Base-by-base conservation (phyloP, 306 rosid species). In the Corylus avellana region DNA sequence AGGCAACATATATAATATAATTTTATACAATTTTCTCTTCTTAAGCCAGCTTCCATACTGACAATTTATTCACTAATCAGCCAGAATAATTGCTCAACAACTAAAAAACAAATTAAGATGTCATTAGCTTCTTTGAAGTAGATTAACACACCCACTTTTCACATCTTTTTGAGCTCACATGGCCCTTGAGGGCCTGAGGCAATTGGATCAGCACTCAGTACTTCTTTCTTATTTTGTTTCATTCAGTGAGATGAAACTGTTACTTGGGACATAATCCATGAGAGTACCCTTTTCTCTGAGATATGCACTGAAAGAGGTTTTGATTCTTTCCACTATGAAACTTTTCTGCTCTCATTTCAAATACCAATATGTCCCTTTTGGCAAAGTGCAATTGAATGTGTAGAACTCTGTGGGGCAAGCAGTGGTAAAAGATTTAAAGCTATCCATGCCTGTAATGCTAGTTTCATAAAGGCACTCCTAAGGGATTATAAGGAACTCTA, bases 211-310 rank as follows among this genome's bases (percentile, higher is more conserved):
- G n/a, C 46, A 63, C 0, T 63, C 35, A 32, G 35, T 32, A 32
- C 35, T 32, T 32, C 35, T 32, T 32, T 20, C 11, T 68, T 22
- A 39, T 4, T n/a, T 18, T n/a, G 51, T 39, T 42, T 25, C 27
- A 10, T 25, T 10, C n/a, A 78, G 63, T 32, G 66, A 12, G 42
- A 55, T 55, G 54, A 14, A 67, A 81, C 64, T 56, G 77, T 80
- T 82, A 73, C 90, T 89, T 84, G 80, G 78, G 76, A 78, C 84
- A 73, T 74, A 86, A 88, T 82, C 85, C 14, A 50, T 75, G 46
- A 32, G 75, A 55, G 48, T 74, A n/a, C 48, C 76, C 47, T 56
- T 71, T 35, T 81, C 57, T 72, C 85, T 78, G 76, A 84, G 87
- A 78, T 78, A n/a, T 67, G 69, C 86, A 81, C 80, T 66, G 78